These are phyloP conservation scores for Entomortierella lignicola DNA, from an alignment of 192 early-diverging fungal genomes.

Conservation along the genomic window DNA sequence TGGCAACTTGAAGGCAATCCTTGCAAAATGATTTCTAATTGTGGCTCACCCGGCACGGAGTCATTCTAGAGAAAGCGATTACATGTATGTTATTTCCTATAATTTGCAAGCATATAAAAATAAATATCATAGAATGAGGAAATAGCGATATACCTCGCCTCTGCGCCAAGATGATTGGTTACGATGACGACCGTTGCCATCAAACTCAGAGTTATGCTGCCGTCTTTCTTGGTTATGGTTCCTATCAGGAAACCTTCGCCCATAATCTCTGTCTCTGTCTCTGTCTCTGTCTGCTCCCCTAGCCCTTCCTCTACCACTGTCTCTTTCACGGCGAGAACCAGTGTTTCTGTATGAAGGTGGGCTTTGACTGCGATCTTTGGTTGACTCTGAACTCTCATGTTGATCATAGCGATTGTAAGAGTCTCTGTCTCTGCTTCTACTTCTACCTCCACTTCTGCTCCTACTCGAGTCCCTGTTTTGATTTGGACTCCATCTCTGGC, in stretches of 20 bases:
- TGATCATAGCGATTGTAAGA: background rate
- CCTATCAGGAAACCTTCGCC: slow-evolving; percentile 5
- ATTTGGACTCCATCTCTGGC: background rate
- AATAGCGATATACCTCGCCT: slow-evolving; percentile 3
- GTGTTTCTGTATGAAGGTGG: slow-evolving; percentile 4
- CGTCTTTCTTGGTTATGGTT: background rate
- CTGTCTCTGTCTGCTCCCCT: background rate
- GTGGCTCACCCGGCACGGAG: slow-evolving; percentile 18
- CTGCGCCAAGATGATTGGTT: slow-evolving; percentile 18
- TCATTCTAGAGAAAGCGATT: slow-evolving; percentile 6
- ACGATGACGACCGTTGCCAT: background rate
- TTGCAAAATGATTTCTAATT: slow-evolving; percentile 35
- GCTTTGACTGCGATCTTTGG: slow-evolving; percentile 18
- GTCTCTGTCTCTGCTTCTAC: background rate
- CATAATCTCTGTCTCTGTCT: slow-evolving; percentile 5
- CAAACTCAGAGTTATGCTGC: background rate
- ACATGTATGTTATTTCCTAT: too few species aligned
- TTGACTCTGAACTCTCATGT: slow-evolving; percentile 1
- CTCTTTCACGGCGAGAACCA: background rate
- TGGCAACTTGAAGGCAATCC: slow-evolving; percentile 21
- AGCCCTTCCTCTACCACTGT: background rate
- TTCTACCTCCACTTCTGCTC: slow-evolving; percentile 14
- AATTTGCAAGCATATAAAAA: too few species aligned
- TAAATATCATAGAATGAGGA: too few species aligned
- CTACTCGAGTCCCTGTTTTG: slow-evolving; percentile 3